Evolutionary conservation across 2,329 filamentous ascomycete genomes (phyloP).

Genomic region (Fusarium nematophilum): DNA sequence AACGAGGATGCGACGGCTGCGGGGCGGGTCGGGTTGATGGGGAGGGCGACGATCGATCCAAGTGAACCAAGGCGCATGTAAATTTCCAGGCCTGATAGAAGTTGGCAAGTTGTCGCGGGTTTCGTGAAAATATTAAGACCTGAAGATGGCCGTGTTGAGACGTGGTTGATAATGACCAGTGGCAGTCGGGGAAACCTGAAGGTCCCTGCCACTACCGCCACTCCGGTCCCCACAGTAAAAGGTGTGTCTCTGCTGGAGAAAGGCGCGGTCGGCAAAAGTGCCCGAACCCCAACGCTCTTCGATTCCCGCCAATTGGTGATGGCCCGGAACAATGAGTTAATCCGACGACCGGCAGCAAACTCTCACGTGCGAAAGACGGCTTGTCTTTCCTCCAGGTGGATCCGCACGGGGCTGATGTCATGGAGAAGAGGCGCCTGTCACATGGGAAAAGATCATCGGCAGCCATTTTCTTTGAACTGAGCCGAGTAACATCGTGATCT

Average conservation of each 20-base stretch:
- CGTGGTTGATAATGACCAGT: slow-evolving; percentile 38
- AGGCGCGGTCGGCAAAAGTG: no score
- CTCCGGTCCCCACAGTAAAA: slow-evolving; percentile 34
- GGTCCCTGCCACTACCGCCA: slow-evolving; percentile 31
- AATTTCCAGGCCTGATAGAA: background rate
- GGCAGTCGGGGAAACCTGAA: slow-evolving; percentile 25
- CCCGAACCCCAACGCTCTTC: no score
- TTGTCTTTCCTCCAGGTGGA: background rate
- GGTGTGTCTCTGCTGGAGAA: no score
- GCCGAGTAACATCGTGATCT: background rate
- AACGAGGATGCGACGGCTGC: slow-evolving; percentile 3
- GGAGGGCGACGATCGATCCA: background rate
- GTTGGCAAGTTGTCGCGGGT: slow-evolving; percentile 4
- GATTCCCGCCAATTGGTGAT: no score
- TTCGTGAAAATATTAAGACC: background rate
- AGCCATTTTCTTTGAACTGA: background rate
- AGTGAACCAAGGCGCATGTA: background rate
- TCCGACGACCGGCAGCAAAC: no score
- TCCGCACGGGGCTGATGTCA: slow-evolving; percentile 37
- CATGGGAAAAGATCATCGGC: slow-evolving; percentile 34
- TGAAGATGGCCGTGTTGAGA: slow-evolving; percentile 36
- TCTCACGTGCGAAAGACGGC: slow-evolving; percentile 33
- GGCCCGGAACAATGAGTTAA: no score
- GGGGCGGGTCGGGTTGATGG: background rate
- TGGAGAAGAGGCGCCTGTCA: slow-evolving; percentile 20